Conservation (phyloP, 257 asterid species). For the Penstemon newberryi region DNA sequence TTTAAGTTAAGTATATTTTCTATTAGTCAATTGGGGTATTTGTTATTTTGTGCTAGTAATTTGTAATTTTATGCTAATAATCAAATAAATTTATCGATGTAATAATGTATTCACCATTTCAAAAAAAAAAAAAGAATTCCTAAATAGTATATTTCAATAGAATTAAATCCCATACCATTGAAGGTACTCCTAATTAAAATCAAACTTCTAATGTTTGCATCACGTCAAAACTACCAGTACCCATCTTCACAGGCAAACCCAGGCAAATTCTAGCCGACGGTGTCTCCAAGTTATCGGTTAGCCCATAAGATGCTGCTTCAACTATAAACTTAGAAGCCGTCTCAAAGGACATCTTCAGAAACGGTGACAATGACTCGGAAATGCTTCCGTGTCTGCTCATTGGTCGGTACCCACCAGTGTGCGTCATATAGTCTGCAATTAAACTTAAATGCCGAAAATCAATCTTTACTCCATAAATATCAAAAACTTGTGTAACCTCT, state of each 20-base stretch:
- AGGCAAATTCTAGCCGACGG: conserved; percentile 81
- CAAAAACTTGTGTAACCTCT: conserved; percentile 83
- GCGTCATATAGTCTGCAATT: conserved; percentile 89
- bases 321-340: conserved; percentile 88
- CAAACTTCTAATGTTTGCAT: conserved; percentile 51
- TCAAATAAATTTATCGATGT: too few species aligned
- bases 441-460: conserved; percentile 85
- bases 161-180: too few species aligned
- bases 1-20: too few species aligned
- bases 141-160: too few species aligned
- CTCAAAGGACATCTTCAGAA: conserved; percentile 86
- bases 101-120: too few species aligned
- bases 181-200: not conserved
- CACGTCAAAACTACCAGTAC: conserved; percentile 84
- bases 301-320: conserved; percentile 69
- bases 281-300: conserved; percentile 67
- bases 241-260: conserved; percentile 91
- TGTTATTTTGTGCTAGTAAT: too few species aligned
- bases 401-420: conserved; percentile 74
- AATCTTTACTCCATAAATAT: conserved; percentile 83
- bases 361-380: conserved; percentile 70
- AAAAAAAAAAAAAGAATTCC: too few species aligned
- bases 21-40: too few species aligned
- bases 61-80: too few species aligned
- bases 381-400: conserved; percentile 92